Conservation (phyloP, 2,329 filamentous ascomycete species). For the Xylaria sp. region DNA sequence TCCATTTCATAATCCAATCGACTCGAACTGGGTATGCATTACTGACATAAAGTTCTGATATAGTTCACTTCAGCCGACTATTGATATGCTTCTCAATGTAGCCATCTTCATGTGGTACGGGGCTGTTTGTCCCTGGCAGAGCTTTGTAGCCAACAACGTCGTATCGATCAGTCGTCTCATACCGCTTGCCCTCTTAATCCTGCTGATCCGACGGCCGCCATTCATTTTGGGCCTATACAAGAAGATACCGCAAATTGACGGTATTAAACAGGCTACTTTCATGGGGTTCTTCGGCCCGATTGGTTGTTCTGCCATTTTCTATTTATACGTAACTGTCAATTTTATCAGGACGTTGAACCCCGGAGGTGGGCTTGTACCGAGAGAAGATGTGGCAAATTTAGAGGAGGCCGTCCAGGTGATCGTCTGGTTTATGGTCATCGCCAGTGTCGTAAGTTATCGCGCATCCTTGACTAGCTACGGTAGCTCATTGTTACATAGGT, state of each 20-base stretch:
- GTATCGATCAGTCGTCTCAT: slow-evolving; percentile 80
- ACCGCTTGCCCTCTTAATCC: slow-evolving; percentile 76
- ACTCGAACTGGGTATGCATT: neutral
- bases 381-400: slow-evolving; percentile 73
- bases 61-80: slow-evolving; percentile 84
- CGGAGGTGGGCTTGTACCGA: slow-evolving; percentile 64
- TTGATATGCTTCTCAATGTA: slow-evolving; percentile 94
- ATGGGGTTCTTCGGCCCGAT: slow-evolving; percentile 95
- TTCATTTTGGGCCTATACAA: slow-evolving; percentile 78
- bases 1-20: neutral
- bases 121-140: slow-evolving; percentile 82
- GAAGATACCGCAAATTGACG: slow-evolving; percentile 81
- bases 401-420: slow-evolving; percentile 75
- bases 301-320: slow-evolving; percentile 89
- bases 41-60: slow-evolving; percentile 31
- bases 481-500: slow-evolving; percentile 56
- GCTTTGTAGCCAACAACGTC: slow-evolving; percentile 72
- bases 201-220: slow-evolving; percentile 81
- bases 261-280: slow-evolving; percentile 79
- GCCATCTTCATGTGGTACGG: slow-evolving; percentile 92
- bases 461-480: slow-evolving; percentile 6
- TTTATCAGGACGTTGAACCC: slow-evolving; percentile 69
- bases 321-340: slow-evolving; percentile 82
- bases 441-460: slow-evolving; percentile 74
- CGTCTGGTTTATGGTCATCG: slow-evolving; percentile 87